Evolutionary conservation across 441 rosid genomes (phyloP).

Genomic region (Capsella rubella): DNA sequence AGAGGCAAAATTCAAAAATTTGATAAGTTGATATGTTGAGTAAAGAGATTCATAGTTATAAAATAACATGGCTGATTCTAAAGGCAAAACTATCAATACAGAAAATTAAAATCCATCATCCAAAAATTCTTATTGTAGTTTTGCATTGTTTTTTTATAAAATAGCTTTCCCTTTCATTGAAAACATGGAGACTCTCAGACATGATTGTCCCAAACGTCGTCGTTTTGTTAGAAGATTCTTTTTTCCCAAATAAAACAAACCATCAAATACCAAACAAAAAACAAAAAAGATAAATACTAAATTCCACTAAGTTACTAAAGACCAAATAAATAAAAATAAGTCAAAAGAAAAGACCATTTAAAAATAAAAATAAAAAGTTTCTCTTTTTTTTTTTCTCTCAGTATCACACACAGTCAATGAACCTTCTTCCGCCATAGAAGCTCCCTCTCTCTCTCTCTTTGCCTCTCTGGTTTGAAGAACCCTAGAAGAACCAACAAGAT

Average conservation of each 20-base stretch:
- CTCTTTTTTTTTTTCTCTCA: neutral
- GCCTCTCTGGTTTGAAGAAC: neutral
- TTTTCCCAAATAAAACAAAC: conserved; percentile 25
- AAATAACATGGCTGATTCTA: neutral
- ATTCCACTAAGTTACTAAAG: neutral
- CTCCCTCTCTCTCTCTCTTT: neutral
- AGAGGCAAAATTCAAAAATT: neutral
- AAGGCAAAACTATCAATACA: neutral
- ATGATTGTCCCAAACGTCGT: neutral
- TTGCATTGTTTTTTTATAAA: neutral
- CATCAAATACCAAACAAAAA: conserved; percentile 6
- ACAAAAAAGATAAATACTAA: neutral
- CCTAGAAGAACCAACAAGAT: conserved; percentile 36
- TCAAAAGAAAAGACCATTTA: too few species aligned
- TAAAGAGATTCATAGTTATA: neutral
- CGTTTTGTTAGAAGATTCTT: conserved; percentile 36
- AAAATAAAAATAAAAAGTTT: neutral
- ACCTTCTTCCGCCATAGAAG: conserved; percentile 42
- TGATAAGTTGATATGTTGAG: neutral
- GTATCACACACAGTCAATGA: conserved; percentile 53
- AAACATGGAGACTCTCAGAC: conserved; percentile 15
- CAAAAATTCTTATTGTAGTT: neutral
- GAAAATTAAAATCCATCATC: neutral
- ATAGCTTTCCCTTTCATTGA: conserved; percentile 17
- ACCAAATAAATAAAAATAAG: neutral